Percentiles rank a stretch among this genome's conserved stretches.
Evolutionary conservation across 2,329 filamentous ascomycete species (phyloP).

Genomic region (Colletotrichum horii): DNA sequence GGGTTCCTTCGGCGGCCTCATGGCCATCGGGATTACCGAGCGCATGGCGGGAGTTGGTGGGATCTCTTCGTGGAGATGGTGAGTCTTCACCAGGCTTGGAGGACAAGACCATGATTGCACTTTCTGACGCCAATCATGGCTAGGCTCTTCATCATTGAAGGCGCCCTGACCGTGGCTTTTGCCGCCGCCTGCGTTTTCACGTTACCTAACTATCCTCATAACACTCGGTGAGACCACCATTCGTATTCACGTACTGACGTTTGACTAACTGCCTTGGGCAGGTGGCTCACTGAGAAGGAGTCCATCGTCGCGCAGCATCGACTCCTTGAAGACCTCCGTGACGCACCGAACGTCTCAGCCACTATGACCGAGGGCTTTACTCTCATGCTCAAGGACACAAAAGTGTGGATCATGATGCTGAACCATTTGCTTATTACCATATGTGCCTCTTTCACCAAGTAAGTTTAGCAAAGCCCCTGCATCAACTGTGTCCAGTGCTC

Average conservation of each 20-base stretch:
- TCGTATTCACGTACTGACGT: no score
- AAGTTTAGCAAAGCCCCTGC: neutral
- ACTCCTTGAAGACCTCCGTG: neutral
- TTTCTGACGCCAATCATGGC: neutral
- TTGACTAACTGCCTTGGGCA: neutral
- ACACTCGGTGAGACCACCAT: neutral
- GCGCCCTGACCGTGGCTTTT: slow-evolving; percentile 12
- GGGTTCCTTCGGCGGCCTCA: slow-evolving; percentile 29
- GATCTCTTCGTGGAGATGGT: slow-evolving; percentile 32
- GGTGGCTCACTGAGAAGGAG: neutral
- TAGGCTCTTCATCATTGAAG: slow-evolving; percentile 22
- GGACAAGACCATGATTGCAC: neutral
- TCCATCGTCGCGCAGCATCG: neutral
- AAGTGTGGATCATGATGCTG: neutral
- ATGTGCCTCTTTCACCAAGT: neutral
- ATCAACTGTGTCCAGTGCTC: neutral
- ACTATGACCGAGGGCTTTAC: neutral
- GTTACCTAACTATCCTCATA: slow-evolving; percentile 9
- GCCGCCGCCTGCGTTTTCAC: neutral
- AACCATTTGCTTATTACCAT: neutral
- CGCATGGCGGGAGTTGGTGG: slow-evolving; percentile 30
- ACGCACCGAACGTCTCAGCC: neutral
- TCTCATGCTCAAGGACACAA: neutral
- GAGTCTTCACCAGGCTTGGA: neutral
- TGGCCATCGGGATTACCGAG: slow-evolving; percentile 27